A percentile compares a stretch with the other conserved stretches of the same genome.
Evolutionary conservation across 257 asterid genomes (phyloP).

Genomic region (Primulina tabacum): DNA sequence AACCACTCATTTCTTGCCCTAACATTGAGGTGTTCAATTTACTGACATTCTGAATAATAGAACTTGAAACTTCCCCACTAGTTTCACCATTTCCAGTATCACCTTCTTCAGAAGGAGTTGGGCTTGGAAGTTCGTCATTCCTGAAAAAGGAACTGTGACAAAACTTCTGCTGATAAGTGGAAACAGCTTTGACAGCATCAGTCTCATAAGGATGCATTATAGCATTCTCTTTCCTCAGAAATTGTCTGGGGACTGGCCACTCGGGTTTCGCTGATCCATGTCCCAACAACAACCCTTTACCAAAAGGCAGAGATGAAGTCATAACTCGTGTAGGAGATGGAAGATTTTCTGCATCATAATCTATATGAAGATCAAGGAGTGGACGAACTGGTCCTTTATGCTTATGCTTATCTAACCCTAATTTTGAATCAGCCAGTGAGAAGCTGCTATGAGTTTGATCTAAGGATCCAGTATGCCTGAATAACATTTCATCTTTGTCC

Average conservation of each 20-base stretch:
- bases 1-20: constrained; percentile 23
- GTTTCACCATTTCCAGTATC: constrained; percentile 60
- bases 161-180: constrained; percentile 94
- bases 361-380: constrained; percentile 89
- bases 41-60: constrained; percentile 31
- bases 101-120: constrained; percentile 92
- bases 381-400: constrained; percentile 61
- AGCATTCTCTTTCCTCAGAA: constrained; percentile 38
- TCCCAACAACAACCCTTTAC: constrained; percentile 39
- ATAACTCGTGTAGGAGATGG: constrained; percentile 89
- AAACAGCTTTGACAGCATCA: constrained; percentile 88
- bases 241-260: constrained; percentile 62
- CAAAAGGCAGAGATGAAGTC: constrained; percentile 48
- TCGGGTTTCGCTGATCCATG: constrained; percentile 63
- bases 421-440: constrained; percentile 31
- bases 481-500: constrained; percentile 34
- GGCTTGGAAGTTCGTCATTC: constrained; percentile 82
- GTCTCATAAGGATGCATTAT: constrained; percentile 79
- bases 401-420: constrained; percentile 41
- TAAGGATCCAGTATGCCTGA: constrained; percentile 33
- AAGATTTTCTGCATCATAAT: constrained; percentile 90
- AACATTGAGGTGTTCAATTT: constrained; percentile 18
- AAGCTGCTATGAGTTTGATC: constrained; percentile 30
- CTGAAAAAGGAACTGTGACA: constrained; percentile 53
- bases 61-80: constrained; percentile 71